Conservation (phyloP, 768 basidiomycete genomes). For the Leccinum olivaceopallidum region DNA sequence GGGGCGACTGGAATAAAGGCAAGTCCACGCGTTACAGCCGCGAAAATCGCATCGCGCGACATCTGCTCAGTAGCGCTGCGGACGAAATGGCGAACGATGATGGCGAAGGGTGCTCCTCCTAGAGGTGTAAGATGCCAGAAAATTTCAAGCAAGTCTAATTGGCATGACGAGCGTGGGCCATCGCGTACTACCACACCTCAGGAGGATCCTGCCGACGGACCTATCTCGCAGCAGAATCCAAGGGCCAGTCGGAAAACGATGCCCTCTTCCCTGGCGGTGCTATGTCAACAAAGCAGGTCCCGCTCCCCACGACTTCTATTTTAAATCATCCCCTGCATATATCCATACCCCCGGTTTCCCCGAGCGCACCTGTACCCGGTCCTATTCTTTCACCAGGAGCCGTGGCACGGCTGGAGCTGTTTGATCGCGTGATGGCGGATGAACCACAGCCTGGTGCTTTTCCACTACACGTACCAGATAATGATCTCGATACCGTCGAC, state of each 20-base stretch:
- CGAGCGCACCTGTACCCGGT: neutral
- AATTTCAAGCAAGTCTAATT: neutral
- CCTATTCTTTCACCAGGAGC: slow-evolving; percentile 31
- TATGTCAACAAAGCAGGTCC: neutral
- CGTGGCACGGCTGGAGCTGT: slow-evolving; percentile 28
- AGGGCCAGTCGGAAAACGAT: neutral
- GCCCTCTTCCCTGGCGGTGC: neutral
- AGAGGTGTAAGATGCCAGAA: neutral
- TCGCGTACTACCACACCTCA: neutral
- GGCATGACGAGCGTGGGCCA: neutral
- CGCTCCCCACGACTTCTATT: neutral
- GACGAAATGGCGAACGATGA: no score
- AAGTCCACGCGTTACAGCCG: no score
- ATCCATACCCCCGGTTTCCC: slow-evolving; percentile 4
- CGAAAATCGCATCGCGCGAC: no score
- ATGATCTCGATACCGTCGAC: neutral
- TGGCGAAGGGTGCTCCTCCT: no score
- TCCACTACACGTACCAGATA: neutral
- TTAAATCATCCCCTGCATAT: slow-evolving; percentile 2
- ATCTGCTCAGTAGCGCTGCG: no score
- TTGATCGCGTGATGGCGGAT: slow-evolving; percentile 25
- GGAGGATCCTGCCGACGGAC: neutral
- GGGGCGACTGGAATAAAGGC: no score
- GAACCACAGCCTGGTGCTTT: neutral
- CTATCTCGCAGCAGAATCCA: neutral